Evolutionary conservation across 495 filamentous ascomycete genomes (phyloP).

Genomic region (Neurospora cerealis): DNA sequence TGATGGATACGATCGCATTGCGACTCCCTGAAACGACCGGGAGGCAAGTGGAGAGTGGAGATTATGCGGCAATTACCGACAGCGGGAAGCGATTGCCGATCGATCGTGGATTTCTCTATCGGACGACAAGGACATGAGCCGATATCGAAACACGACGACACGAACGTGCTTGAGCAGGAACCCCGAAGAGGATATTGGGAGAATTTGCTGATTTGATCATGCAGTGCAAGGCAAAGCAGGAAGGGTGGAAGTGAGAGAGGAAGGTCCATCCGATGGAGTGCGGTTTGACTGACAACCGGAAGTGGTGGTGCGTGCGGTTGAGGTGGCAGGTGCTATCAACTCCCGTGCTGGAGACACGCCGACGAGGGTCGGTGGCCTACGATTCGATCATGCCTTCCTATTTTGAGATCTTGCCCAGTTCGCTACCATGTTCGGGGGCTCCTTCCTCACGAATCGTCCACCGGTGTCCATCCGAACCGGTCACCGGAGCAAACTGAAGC

Average conservation of each 20-base stretch:
- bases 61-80: neutral
- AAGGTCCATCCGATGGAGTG: neutral
- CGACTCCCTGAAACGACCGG: neutral
- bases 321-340: neutral
- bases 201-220: neutral
- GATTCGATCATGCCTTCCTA: neutral
- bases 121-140: neutral
- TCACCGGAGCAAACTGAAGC: neutral
- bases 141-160: neutral
- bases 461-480: neutral
- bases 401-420: neutral
- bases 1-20: neutral
- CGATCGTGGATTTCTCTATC: neutral
- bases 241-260: neutral
- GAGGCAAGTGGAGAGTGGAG: neutral
- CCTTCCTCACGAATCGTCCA: neutral
- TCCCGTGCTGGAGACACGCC: neutral
- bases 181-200: neutral
- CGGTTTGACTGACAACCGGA: neutral
- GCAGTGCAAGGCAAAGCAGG: neutral
- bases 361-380: neutral
- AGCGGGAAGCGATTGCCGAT: neutral
- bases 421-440: neutral
- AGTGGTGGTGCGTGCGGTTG: neutral
- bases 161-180: neutral